Evolutionary conservation across 495 filamentous ascomycete genomes (phyloP).

Genomic region (Hyaloscypha hepaticicola): DNA sequence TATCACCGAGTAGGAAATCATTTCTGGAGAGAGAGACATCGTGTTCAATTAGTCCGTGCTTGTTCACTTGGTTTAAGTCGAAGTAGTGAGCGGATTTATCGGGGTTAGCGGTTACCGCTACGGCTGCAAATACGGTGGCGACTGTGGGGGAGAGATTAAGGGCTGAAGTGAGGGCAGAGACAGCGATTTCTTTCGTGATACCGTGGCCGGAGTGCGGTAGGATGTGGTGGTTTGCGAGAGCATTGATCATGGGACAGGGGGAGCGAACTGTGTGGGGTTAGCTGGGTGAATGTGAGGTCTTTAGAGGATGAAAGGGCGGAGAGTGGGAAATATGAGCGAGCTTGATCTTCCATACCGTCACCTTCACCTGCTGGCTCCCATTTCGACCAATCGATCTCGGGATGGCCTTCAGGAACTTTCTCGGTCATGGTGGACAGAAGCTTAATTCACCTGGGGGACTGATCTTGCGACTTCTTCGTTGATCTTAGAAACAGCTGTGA

Average conservation of each 20-base stretch:
- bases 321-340: background rate
- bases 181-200: constrained; percentile 32
- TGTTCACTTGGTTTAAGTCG: constrained; percentile 33
- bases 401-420: constrained; percentile 17
- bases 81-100: constrained; percentile 18
- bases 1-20: constrained; percentile 33
- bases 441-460: background rate
- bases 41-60: constrained; percentile 35
- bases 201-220: constrained; percentile 32
- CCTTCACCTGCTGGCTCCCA: constrained; percentile 26
- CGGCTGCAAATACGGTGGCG: constrained; percentile 19
- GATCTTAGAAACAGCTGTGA: background rate
- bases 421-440: background rate
- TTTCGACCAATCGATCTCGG: constrained; percentile 18
- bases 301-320: background rate
- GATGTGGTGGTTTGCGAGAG: constrained; percentile 26
- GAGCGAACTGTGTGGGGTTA: constrained; percentile 18
- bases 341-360: constrained; percentile 22
- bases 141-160: constrained; percentile 31
- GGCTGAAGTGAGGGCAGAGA: constrained; percentile 30
- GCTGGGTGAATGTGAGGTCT: background rate
- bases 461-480: background rate
- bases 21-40: constrained; percentile 35
- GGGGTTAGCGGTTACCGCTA: constrained; percentile 14
- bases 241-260: constrained; percentile 28